Conservation (phyloP, 208 protist genomes). For the Trypanosoma melophagium region DNA sequence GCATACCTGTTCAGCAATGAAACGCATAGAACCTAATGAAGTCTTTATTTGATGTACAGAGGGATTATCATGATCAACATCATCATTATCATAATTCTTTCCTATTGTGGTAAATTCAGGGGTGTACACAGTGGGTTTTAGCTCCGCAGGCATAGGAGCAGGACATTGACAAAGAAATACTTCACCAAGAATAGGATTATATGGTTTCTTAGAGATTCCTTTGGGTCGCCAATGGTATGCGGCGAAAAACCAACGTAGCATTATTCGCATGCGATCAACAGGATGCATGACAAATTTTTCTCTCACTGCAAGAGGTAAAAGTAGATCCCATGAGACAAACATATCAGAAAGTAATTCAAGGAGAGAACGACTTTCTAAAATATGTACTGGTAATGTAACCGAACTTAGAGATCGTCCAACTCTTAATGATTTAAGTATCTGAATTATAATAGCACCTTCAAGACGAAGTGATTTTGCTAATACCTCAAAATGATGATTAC, state of each 20-base stretch:
- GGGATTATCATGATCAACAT: background rate
- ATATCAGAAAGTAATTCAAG: constrained; percentile 26
- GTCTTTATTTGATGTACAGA: too few relatives aligned
- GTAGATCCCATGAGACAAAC: constrained; percentile 25
- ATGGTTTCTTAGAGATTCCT: constrained; percentile 32
- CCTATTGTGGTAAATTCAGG: background rate
- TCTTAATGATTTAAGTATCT: constrained; percentile 18
- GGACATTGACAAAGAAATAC: constrained; percentile 33
- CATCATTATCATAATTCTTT: background rate
- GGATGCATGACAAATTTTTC: background rate
- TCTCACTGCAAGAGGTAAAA: constrained; percentile 14
- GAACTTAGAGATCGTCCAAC: constrained; percentile 23
- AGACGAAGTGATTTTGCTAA: constrained; percentile 8
- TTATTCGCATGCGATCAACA: constrained; percentile 22
- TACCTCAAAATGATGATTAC: constrained; percentile 21
- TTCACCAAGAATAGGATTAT: constrained; percentile 40
- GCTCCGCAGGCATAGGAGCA: background rate
- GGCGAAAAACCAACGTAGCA: constrained; percentile 29
- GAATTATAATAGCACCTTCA: constrained; percentile 28
- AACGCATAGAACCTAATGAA: constrained; percentile 8
- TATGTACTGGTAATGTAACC: constrained; percentile 26
- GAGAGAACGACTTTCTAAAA: constrained; percentile 28
- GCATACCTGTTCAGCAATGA: constrained; percentile 37
- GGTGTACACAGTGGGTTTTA: background rate
- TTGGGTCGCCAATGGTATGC: constrained; percentile 25